Base-by-base conservation (phyloP, 768 basidiomycete genomes). In the Serendipita vermifera region DNA sequence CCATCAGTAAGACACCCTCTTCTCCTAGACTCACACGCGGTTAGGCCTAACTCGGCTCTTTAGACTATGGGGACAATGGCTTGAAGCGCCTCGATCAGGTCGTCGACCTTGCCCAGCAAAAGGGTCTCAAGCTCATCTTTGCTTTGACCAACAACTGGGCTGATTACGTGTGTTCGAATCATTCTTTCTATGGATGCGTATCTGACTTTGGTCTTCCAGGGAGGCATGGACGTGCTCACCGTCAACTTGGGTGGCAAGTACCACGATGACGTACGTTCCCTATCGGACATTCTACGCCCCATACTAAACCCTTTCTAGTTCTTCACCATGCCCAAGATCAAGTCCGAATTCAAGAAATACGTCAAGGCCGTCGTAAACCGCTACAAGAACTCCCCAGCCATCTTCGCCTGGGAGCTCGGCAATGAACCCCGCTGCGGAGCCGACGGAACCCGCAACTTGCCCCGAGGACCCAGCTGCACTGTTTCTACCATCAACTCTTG, bases 381-480 rank as follows among this genome's bases (percentile, higher is more conserved):
- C 2, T 59, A 59, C 59, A 59, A 54, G 57, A 15, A n/a, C 20
- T 58, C 57, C 11, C 55, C 55, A 3, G 43, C 56, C 13, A 51
- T 59, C 5, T 20, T 58, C 22, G 55, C 60, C 15, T 61, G 60
- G 60, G 55, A 61, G 54, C 53, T 60, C 22, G 33, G 39, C 9
- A 58, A 59, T 35, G 58, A 59, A 41, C 46, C 58, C n/a, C 11
- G 56, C 31, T 57, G 56, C 46, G 24, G 29, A 27, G 56, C 54
- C 33, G 40, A 57, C n/a, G n/a, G n/a, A n/a, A n/a, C n/a, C n/a
- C n/a, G n/a, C 55, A 64, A 59, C 1, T 70, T 78, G n/a, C 72
- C 75, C 3, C 68, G 70, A 3, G 74, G 77, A 9, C 70, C 78
- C 3, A 63, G 64, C 29, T 80, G 78, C 61, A 70, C 77, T 33